phyloP scores from a whole-genome alignment of 192 early-diverging fungal species.

The Dissophora ornata region DNA sequence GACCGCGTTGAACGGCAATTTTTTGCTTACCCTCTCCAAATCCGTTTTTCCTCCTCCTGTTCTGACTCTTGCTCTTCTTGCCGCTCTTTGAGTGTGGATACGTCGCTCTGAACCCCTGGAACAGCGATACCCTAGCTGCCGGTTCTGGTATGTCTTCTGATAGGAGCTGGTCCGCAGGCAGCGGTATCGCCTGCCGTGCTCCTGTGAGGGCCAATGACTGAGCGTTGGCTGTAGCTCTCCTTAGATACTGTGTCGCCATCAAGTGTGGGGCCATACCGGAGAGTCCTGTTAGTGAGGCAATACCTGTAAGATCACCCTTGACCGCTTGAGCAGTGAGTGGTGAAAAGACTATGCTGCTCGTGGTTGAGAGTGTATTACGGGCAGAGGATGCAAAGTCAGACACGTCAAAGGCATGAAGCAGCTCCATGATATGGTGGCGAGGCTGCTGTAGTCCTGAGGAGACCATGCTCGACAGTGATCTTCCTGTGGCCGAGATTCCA shows the following conservation, averaged over 20 bases:
- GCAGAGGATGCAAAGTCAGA: slow-evolving; percentile 45
- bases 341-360: slow-evolving; percentile 62
- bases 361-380: slow-evolving; percentile 38
- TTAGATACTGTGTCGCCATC: slow-evolving; percentile 55
- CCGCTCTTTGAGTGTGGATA: slow-evolving; percentile 55
- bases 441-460: slow-evolving; percentile 49
- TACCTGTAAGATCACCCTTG: slow-evolving; percentile 62
- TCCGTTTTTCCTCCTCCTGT: slow-evolving; percentile 45
- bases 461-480: slow-evolving; percentile 30
- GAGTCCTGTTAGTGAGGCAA: slow-evolving; percentile 52
- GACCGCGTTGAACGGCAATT: neutral
- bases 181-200: slow-evolving; percentile 8
- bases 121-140: slow-evolving; percentile 61
- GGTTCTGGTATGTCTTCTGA: slow-evolving; percentile 66
- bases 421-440: slow-evolving; percentile 41
- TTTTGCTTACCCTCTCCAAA: slow-evolving; percentile 30
- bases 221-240: slow-evolving; percentile 35
- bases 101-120: slow-evolving; percentile 65
- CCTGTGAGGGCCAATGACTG: slow-evolving; percentile 30
- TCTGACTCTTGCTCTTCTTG: slow-evolving; percentile 42
- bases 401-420: slow-evolving; percentile 46
- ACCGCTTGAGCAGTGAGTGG: slow-evolving; percentile 64
- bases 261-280: slow-evolving; percentile 61
- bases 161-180: slow-evolving; percentile 51
- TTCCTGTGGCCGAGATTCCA: slow-evolving; percentile 38